A percentile compares a stretch with the other conserved stretches of the same genome.
phyloP scores from a whole-genome alignment of 1,139 yeast species.

The Trichomonascaceae sp. region DNA sequence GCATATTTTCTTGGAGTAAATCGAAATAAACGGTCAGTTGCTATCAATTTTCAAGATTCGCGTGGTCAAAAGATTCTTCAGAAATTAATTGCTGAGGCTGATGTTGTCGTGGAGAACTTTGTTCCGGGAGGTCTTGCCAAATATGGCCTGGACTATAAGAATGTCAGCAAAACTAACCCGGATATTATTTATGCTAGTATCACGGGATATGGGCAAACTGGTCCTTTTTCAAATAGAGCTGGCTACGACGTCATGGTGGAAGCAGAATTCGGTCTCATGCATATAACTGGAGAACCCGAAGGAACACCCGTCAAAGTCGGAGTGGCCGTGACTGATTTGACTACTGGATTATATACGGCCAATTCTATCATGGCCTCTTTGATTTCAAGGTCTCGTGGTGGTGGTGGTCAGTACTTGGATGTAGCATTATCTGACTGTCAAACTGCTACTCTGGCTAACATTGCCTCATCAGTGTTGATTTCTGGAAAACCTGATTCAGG shows the following conservation, averaged over 20 bases:
- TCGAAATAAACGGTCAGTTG: slow-evolving; percentile 37
- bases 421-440: slow-evolving; percentile 37
- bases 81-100: slow-evolving; percentile 31
- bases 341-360: slow-evolving; percentile 38
- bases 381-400: slow-evolving; percentile 32
- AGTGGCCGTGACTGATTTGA: slow-evolving; percentile 40
- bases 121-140: slow-evolving; percentile 36
- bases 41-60: slow-evolving; percentile 33
- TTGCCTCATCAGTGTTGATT: slow-evolving; percentile 36
- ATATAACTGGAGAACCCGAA: slow-evolving; percentile 38
- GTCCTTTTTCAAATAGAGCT: slow-evolving; percentile 34
- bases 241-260: slow-evolving; percentile 44
- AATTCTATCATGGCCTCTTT: slow-evolving; percentile 37
- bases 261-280: slow-evolving; percentile 42
- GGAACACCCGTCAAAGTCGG: slow-evolving; percentile 42
- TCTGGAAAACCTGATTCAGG: slow-evolving; percentile 38
- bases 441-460: slow-evolving; percentile 37
- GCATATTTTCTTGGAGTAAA: slow-evolving; percentile 38
- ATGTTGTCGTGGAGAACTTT: slow-evolving; percentile 38
- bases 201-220: slow-evolving; percentile 39
- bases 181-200: slow-evolving; percentile 36
- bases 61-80: slow-evolving; percentile 33
- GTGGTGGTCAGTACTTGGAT: slow-evolving; percentile 36
- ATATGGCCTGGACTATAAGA: slow-evolving; percentile 34
- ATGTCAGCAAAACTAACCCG: slow-evolving; percentile 26